phyloP scores from a whole-genome alignment of 768 basidiomycete species.

The Imleria badia region DNA sequence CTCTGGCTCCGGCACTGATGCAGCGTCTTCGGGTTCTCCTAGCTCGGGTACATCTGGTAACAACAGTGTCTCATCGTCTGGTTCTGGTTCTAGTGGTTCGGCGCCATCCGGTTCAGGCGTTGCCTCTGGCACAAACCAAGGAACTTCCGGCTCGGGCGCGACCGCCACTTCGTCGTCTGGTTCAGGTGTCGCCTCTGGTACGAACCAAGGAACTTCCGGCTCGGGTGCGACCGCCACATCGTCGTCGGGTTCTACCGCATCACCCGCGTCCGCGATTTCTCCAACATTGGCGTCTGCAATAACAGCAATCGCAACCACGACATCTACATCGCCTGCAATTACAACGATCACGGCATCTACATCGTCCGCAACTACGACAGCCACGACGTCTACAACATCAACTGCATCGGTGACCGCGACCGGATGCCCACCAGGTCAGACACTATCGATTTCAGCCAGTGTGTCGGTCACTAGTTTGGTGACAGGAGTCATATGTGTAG shows the following conservation, averaged over 20 bases:
- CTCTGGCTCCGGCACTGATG: neutral
- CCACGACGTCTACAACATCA: slow-evolving; percentile 1
- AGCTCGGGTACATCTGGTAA: neutral
- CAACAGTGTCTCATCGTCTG: neutral
- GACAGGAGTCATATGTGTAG: slow-evolving; percentile 13
- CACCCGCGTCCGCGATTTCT: neutral
- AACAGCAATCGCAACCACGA: neutral
- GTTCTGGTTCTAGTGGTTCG: neutral
- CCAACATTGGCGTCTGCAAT: neutral
- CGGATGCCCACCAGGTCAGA: slow-evolving; percentile 20
- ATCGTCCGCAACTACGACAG: neutral
- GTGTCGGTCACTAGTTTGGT: neutral
- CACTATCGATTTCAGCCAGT: neutral
- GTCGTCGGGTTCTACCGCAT: neutral
- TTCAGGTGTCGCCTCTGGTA: neutral
- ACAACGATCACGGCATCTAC: neutral
- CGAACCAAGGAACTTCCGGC: neutral
- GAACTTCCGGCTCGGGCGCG: neutral
- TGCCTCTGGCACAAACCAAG: neutral
- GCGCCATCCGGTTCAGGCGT: neutral
- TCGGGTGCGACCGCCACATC: neutral
- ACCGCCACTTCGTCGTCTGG: slow-evolving; percentile 1
- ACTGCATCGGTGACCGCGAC: neutral
- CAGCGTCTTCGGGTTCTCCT: neutral
- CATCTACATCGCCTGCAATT: neutral